Percentiles rank a stretch among this genome's conserved stretches.
Conservation (phyloP, 139 green algal species). For the Prasinococcaceae sp. region DNA sequence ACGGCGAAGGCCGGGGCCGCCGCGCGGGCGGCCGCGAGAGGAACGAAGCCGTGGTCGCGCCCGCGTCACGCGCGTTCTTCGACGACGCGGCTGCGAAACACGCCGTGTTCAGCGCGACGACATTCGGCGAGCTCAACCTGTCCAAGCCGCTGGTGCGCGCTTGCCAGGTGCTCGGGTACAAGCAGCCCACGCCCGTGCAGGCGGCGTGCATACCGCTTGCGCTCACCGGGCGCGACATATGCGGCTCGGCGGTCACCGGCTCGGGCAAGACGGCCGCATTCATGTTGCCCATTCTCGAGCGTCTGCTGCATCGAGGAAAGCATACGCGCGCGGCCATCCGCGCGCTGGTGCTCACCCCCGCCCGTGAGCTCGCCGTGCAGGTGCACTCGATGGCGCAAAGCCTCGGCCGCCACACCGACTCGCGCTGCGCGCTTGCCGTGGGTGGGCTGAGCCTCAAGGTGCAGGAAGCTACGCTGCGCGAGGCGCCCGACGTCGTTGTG, state of each 20-base stretch:
- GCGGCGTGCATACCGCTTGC: slow-evolving; percentile 84
- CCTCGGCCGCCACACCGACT: slow-evolving; percentile 1
- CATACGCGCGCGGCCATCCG: slow-evolving; percentile 53
- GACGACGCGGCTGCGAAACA: slow-evolving; percentile 24
- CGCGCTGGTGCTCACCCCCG: slow-evolving; percentile 71
- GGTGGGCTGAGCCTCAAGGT: slow-evolving; percentile 30
- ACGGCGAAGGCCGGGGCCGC: slow-evolving; percentile 12
- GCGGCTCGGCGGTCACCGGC: slow-evolving; percentile 84
- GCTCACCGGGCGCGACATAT: slow-evolving; percentile 83
- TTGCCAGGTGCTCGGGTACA: slow-evolving; percentile 75
- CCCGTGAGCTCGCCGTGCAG: slow-evolving; percentile 86
- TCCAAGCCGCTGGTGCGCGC: slow-evolving; percentile 67
- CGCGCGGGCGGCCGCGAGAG: slow-evolving; percentile 6
- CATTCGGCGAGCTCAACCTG: slow-evolving; percentile 71
- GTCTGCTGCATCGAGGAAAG: slow-evolving; percentile 66
- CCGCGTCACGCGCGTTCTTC: slow-evolving; percentile 33
- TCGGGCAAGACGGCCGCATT: slow-evolving; percentile 96
- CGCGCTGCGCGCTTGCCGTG: not conserved
- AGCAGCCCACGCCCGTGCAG: slow-evolving; percentile 84
- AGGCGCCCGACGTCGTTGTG: slow-evolving; percentile 73
- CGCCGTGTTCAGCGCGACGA: slow-evolving; percentile 41
- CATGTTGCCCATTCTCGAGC: slow-evolving; percentile 76
- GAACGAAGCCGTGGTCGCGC: not conserved
- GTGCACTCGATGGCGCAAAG: too few species aligned
- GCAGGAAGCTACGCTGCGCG: slow-evolving; percentile 63